Base-by-base conservation (phyloP, 768 basidiomycete species). In the Psilocybe tampanensis region DNA sequence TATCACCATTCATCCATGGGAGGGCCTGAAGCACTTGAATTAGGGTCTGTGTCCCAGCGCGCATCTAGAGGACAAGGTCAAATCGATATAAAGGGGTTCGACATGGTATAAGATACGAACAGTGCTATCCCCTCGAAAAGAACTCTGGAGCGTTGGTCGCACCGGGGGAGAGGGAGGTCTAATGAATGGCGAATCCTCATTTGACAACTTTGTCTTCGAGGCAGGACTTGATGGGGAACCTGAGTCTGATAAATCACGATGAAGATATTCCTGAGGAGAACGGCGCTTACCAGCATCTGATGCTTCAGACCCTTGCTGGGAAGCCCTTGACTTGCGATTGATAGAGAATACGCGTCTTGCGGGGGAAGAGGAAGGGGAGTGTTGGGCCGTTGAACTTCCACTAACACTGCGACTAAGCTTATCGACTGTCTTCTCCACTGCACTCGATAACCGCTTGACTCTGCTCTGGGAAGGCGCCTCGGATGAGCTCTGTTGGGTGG, bases 21-120 rank as follows among this genome's bases (percentile, higher is more conserved):
- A 94, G 77, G 1, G 91, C 92, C 65, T 94, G 92, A 13, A 94
- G 77, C 3, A 90, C 92, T 73, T 94, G 92, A 36, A 94, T 94
- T 48, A 94, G 83, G 2, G 92, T 90, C 68, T 94, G 93, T 2
- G 92, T 94, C 15, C 92, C 92, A 22, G 86, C 84, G 39, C 90
- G 87, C 86, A 94, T 89, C 92, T 94, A 66, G 34, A 60, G 55
- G 51, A 63, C 44, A 57, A 56, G 56, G 56, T 47, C 36, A 52
- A 59, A 55, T 58, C 17, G 44, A 5, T 23, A 21, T 21, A 44
- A 17, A 45, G n/a, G 47, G 54, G 42, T 5, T 15, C n/a, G 43
- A 39, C 54, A 52, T 52, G 32, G n/a, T n/a, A n/a, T n/a, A 52
- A 56, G 42, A 41, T 45, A 36, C 48, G 15, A 67, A 92, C 92